Base-by-base conservation (phyloP, 352 stramenopile species). In the Phytophthora vignae region DNA sequence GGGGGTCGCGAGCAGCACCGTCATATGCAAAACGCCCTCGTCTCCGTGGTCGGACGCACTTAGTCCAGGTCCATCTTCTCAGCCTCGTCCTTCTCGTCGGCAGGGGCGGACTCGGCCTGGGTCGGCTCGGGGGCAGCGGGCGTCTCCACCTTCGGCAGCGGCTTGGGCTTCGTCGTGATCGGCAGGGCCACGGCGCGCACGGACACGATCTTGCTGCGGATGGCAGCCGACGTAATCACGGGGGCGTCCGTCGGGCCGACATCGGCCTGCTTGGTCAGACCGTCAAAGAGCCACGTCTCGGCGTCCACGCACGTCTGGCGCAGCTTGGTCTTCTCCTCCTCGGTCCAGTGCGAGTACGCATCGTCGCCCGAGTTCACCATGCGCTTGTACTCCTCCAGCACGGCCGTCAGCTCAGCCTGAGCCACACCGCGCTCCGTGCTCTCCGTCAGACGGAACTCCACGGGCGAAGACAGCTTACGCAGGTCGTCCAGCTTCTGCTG, bases 131-230 rank as follows among this genome's bases (percentile, higher is more conserved):
- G 63, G 22, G 82, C 65, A 53, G 76, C 63, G 6, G 86, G 83
- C 38, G 78, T 79, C 77, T 96, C 90, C 17, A 91, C 82, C 84
- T 95, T 95, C 1, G 88, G 87, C 52, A 84, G 54, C 56, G 92
- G 93, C 78, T 98, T 99, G 12, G 97, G 97, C 87, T 99, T 99
- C 71, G 97, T 98, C 74, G 98, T 97, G 69, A 99, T 97, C 22
- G 97, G 96, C 64, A 97, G 88, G 60, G 92, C 96, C 54, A 93
- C 80, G 36, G 91, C 89, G 40, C 90, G 90, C 48, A 99, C 77
- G n/a, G 95, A 90, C 58, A 91, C 91, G 38, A 95, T 87, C 85
- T 98, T 98, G 57, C 69, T 84, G 66, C 90, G 86, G 64, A 99
- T 98, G 54, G 91, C 77, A 27, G 80, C 80, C 52, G 93, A 94